Evolutionary conservation across 2,329 filamentous ascomycete genomes (phyloP), one percentile per base, ranked within the genome.

Genomic region (Aspergillus phoenicis): DNA sequence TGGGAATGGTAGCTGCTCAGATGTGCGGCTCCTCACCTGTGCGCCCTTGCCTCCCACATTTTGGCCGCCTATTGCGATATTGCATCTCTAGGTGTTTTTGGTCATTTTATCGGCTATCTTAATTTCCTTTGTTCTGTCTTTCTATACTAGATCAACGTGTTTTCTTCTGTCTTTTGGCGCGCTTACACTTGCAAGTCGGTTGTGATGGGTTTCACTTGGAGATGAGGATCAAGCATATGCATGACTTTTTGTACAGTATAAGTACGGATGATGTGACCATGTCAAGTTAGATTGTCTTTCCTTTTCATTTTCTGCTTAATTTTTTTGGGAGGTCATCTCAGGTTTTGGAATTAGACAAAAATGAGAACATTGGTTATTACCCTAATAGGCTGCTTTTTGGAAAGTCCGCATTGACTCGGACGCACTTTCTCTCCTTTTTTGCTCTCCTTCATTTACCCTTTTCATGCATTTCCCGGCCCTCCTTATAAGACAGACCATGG

Each of bases 221-320:
- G 36, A 51, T 41, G 47, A 59, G 38, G 36, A 57, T 48, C 54
- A 57, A 58, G 33, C 57, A 60, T 58, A 33, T 47, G 47, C 60
- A 64, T 54, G 54, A 59, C 54, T 30, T 45, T 36, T 62, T 66
- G 64, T 66, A 66, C 56, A 66, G 62, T 67, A 66, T 49, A 60
- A 65, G 63, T 66, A 66, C 64, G 64, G 64, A 60, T 64, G 54
- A 67, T 63, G 62, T 60, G 64, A 65, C 47, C 64, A 67, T 66
- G 62, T 60, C 59, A 59, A 62, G 26, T 57, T 66, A 67, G 62
- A 67, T 54, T 61, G 43, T 52, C 49, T 51, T 56, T 49, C 52
- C n/a, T 26, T 26, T 48, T 57, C 17, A 49, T 38, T 15, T 17
- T 47, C 8, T 33, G 5, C 13, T 52, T 55, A 41, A 38, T 8